phyloP scores from a whole-genome alignment of 257 asterid species.

The Plantago major region DNA sequence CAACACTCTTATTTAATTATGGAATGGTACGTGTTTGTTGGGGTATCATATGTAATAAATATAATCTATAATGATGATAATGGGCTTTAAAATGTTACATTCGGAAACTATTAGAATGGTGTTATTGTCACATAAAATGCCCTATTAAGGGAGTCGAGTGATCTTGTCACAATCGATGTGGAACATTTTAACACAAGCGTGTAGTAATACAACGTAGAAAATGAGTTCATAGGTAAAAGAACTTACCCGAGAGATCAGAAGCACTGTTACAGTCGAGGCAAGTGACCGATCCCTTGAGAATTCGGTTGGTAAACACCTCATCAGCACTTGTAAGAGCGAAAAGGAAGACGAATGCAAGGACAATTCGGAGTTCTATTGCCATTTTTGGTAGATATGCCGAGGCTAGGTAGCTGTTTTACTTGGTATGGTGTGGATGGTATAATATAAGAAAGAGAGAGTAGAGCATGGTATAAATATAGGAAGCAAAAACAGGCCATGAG shows the following conservation, averaged over 20 bases:
- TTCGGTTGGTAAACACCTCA: constrained; percentile 22
- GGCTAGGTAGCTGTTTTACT: too few relatives aligned
- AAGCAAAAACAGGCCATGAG: too few relatives aligned
- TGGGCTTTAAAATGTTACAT: background rate
- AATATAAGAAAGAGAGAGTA: too few relatives aligned
- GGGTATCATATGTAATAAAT: too few relatives aligned
- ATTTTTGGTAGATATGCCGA: constrained; percentile 14
- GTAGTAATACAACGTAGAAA: background rate
- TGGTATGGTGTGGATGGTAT: too few relatives aligned
- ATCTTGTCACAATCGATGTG: background rate
- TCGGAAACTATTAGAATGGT: too few relatives aligned
- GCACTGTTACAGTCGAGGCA: constrained; percentile 56
- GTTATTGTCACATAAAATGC: too few relatives aligned
- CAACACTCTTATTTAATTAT: background rate
- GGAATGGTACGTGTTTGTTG: too few relatives aligned
- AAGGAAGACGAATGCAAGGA: constrained; percentile 32
- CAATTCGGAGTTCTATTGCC: constrained; percentile 25
- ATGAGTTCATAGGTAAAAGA: background rate
- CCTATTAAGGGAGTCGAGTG: too few relatives aligned
- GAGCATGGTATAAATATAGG: too few relatives aligned
- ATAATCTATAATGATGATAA: too few relatives aligned
- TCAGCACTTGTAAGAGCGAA: constrained; percentile 32
- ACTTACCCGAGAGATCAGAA: constrained; percentile 63
- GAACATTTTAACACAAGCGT: background rate
- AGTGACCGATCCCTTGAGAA: constrained; percentile 53